Base-by-base conservation (phyloP, 2,329 filamentous ascomycete species). In the Sarocladium brachiariae region DNA sequence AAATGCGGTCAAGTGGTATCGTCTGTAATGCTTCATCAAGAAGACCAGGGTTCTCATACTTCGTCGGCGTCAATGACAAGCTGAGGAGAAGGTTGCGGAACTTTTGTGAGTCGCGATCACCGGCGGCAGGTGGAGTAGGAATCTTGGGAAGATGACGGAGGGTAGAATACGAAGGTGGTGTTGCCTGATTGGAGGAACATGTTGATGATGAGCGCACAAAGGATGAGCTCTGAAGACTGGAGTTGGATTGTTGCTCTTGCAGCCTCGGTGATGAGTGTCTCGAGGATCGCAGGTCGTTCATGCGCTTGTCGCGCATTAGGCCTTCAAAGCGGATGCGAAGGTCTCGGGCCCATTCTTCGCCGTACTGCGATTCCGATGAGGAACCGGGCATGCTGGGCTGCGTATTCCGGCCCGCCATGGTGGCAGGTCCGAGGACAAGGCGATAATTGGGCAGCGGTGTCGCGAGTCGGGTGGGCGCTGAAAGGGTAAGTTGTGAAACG, bases 11-110 rank as follows among this genome's bases (percentile, higher is more conserved):
- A 25, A 97, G 73, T 0, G 92, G 92, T 46, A 99, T 89, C 33
- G 83, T 82, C 54, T 87, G 82, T 16, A 99, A 73, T 4, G 92
- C 93, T 66, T 97, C 92, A 64, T 99, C 93, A 49, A 99, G 74
- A 10, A 97, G 73, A 31, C 93, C 93, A 0, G 93, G 92, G 67
- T 99, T 97, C 69, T 99, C 93, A 72, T 95, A 99, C 65, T 92
- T 93, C 18, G 85, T 87, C 16, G 93, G 93, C 41, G 90, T 96
- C 53, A 87, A 78, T 14, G 92, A 96, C 18, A 97, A 71, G 18
- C 88, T 89, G 57, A 95, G 80, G 39, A 97, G 78, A 54, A 95
- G 79, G 68, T 86, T 95, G 59, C 86, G 79, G 60, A 91, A 90
- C 59, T 87, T 88, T 54, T 87, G 76, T 1, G 85, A 87, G 18